Conservation (phyloP, 306 rosid genomes). For the Urtica urens region DNA sequence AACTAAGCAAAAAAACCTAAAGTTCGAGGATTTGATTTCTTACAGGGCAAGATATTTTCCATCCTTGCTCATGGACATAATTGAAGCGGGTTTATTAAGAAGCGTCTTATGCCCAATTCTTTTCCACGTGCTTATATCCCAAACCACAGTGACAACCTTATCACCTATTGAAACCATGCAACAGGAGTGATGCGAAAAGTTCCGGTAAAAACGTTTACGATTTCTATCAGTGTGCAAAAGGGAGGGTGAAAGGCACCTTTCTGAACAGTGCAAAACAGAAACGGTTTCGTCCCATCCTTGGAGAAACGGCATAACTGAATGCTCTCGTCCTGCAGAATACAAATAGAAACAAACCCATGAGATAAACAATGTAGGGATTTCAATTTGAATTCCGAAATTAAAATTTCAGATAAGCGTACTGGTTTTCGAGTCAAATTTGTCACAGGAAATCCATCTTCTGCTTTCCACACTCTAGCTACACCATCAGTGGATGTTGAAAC, state of each 20-base stretch:
- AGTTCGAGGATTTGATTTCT: slow-evolving; percentile 19
- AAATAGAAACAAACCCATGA: not conserved
- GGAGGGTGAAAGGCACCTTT: slow-evolving; percentile 43
- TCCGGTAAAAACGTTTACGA: not conserved
- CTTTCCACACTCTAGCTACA: slow-evolving; percentile 78
- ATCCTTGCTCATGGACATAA: slow-evolving; percentile 81
- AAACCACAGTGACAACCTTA: slow-evolving; percentile 53
- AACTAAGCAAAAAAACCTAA: not conserved
- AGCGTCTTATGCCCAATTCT: slow-evolving; percentile 83
- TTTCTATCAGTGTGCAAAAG: slow-evolving; percentile 1
- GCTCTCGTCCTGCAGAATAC: slow-evolving; percentile 57
- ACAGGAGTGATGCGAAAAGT: slow-evolving; percentile 8
- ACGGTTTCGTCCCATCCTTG: slow-evolving; percentile 92
- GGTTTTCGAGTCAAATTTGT: slow-evolving; percentile 63
- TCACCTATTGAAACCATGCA: slow-evolving; percentile 38
- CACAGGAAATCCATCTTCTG: slow-evolving; percentile 74
- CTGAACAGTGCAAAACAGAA: slow-evolving; percentile 63
- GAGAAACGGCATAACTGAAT: slow-evolving; percentile 91
- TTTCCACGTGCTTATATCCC: slow-evolving; percentile 86
- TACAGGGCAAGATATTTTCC: slow-evolving; percentile 96
- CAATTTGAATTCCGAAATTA: slow-evolving; percentile 6
- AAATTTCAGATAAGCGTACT: slow-evolving; percentile 27
- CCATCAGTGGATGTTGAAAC: slow-evolving; percentile 92
- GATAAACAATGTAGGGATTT: slow-evolving; percentile 6
- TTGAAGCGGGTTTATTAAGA: slow-evolving; percentile 66